Evolutionary conservation across 192 early-diverging fungal species (phyloP).

Genomic region (Mortierella antarctica): DNA sequence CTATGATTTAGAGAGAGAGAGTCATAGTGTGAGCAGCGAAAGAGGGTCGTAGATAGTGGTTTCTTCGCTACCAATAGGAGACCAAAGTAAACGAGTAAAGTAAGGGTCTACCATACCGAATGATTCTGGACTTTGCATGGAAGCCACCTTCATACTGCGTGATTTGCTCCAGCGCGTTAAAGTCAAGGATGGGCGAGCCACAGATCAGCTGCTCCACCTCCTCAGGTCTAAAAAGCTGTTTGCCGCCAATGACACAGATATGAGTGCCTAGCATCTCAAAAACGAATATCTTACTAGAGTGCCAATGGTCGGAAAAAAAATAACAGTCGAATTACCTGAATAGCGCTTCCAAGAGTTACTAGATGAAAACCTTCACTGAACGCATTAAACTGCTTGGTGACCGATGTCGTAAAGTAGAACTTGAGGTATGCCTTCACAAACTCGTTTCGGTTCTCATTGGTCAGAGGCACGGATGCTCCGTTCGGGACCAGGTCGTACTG

Average conservation of each 20-base stretch:
- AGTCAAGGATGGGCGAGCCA: slow-evolving; percentile 87
- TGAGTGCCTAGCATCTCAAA: too few species aligned
- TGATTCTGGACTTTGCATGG: slow-evolving; percentile 67
- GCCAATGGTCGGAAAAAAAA: not conserved
- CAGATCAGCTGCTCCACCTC: slow-evolving; percentile 92
- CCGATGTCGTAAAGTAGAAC: slow-evolving; percentile 78
- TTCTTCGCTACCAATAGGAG: too few species aligned
- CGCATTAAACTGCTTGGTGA: slow-evolving; percentile 77
- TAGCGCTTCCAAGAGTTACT: slow-evolving; percentile 72
- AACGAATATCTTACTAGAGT: too few species aligned
- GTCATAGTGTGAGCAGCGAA: not conserved
- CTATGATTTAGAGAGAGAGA: slow-evolving; percentile 21
- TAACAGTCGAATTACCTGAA: slow-evolving; percentile 56
- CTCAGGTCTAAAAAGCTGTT: slow-evolving; percentile 82
- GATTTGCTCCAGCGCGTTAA: slow-evolving; percentile 78
- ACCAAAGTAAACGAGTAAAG: not conserved
- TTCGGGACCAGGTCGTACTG: slow-evolving; percentile 74
- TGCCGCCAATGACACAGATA: not conserved
- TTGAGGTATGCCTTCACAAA: slow-evolving; percentile 87
- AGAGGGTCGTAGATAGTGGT: too few species aligned
- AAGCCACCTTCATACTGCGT: slow-evolving; percentile 92
- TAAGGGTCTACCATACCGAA: slow-evolving; percentile 55
- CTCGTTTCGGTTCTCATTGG: slow-evolving; percentile 77
- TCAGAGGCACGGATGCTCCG: slow-evolving; percentile 73
- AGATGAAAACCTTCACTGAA: slow-evolving; percentile 85